Evolutionary conservation across 1,284 basidiomycete genomes (phyloP), one percentile per base, ranked within the genome.

Genomic region (Tremellales sp.): DNA sequence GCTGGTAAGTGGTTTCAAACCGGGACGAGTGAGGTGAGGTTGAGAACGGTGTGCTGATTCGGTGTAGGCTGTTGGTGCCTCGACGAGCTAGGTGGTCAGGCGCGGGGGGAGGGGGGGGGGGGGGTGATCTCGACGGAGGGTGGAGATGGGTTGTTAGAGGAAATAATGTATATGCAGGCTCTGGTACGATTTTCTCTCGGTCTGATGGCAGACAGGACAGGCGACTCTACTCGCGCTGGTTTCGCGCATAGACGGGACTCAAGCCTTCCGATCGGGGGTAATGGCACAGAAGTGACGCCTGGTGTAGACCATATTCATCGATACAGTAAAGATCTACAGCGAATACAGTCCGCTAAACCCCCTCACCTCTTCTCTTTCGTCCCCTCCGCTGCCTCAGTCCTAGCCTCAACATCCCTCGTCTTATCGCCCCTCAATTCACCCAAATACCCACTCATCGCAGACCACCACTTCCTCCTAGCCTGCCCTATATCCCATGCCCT

Each of bases 1-100:
- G 64, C 74, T 93, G 77, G 88, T 70, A 43, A 58, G 70, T 65
- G 19, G 12, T 40, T 21, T 43, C 19, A 4, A 6, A n/a, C n/a
- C n/a, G n/a, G n/a, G n/a, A 4, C 4, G 29, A 17, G 40, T 27
- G 8, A 15, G 19, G 8, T 17, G 8, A 31, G 8, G 17, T 7
- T 40, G 31, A 21, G 33, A 21, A 12, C 12, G 41, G 40, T 43
- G 41, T 43, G 24, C 11, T 41, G 39, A 26, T 19, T 15, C 21
- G n/a, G n/a, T 2, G 23, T 39, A 64, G 62, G 68, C 68, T 33
- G 68, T 71, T n/a, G 68, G 68, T 15, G 68, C 68, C 13, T 69
- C 68, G 26, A 69, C 68, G 7, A 71, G 67, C 54, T 68, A 67
- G 59, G 46, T 13, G 3, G 25, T n/a, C n/a, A n/a, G n/a, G n/a